Conservation (phyloP, 129 eudicot species). For the Daucus carota region DH1_v3.0 NC_030386.2:33249001-33249500, state of each 20-base stretch:
- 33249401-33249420: not conserved
- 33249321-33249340: not conserved
- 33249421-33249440: not conserved
- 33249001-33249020: not conserved
- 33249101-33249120: no score
- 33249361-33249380: not conserved
- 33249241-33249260: not conserved
- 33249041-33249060: no score
- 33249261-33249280: not conserved
- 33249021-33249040: not conserved
- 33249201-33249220: no score
- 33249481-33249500: not conserved
- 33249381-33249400: not conserved
- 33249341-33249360: not conserved
- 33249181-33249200: no score
- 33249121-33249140: no score
- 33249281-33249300: not conserved
- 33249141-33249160: no score
- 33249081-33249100: no score
- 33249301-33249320: not conserved
- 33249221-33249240: no score
- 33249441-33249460: not conserved
- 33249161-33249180: no score
- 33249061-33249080: no score
- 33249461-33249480: not conserved